Conservation (phyloP, 163 green algal species). For the Scenedesmus sp. region DNA sequence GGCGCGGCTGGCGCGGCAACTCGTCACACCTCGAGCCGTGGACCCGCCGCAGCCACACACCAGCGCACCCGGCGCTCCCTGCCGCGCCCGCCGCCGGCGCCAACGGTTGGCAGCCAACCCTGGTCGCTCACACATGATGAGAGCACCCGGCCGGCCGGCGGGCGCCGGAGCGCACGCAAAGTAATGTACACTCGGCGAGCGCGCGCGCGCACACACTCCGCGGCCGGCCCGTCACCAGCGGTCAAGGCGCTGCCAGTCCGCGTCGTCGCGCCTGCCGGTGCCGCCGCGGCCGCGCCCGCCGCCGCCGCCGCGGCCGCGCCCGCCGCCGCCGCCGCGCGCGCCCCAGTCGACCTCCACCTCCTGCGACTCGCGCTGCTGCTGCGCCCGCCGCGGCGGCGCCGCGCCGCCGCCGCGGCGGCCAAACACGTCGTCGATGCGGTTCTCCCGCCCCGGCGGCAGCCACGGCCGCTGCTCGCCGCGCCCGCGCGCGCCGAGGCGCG, state of each 20-base stretch:
- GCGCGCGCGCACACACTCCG: not conserved
- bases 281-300: not conserved
- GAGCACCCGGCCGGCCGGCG: too few species aligned
- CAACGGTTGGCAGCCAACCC: too few species aligned
- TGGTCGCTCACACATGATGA: too few species aligned
- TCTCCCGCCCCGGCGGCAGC: not conserved
- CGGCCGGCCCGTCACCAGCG: slow-evolving; percentile 18
- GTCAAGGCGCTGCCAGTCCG: slow-evolving; percentile 38
- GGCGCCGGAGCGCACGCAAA: too few species aligned
- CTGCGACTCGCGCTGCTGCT: not conserved
- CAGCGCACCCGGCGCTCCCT: too few species aligned
- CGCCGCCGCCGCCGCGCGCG: not conserved
- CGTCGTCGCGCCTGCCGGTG: not conserved
- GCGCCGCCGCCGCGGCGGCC: not conserved
- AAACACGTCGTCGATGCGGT: slow-evolving; percentile 44
- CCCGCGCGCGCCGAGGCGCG: slow-evolving; percentile 19
- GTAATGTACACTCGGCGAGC: too few species aligned
- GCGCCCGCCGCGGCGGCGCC: not conserved
- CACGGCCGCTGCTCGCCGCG: not conserved
- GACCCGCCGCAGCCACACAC: too few species aligned
- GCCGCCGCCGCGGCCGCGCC: not conserved
- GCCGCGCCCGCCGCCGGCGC: too few species aligned
- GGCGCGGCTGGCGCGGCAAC: too few species aligned
- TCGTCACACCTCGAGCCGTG: too few species aligned
- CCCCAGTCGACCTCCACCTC: slow-evolving; percentile 21